Base-by-base conservation (phyloP, 352 stramenopile species). In the Nothophytophthora sp. region DNA sequence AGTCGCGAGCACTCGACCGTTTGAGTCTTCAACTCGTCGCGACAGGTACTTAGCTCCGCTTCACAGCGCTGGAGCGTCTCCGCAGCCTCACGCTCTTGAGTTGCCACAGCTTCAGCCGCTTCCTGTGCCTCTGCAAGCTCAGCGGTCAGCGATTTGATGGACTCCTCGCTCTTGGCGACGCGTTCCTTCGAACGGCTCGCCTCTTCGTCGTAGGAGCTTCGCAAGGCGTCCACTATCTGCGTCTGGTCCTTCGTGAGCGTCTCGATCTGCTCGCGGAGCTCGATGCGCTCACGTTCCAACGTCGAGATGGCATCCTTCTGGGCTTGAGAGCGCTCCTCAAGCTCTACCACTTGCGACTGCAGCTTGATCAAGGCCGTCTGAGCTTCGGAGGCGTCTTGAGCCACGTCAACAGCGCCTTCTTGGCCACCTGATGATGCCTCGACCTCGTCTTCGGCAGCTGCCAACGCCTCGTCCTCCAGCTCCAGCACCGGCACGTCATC, bases 401-500 rank as follows among this genome's bases (percentile, higher is more conserved):
- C n/a, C 19, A 18, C 32, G 20, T 35, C 20, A 43, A 3, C n/a
- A 16, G 23, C 35, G 22, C n/a, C 42, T 46, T 33, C 36, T 28
- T 40, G 30, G 6, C 11, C 48, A 18, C 28, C 32, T 29, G 29
- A 34, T 10, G 24, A 36, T 38, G 24, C 22, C 2, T 56, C 35
- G 15, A 52, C 41, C 29, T 61, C 28, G 27, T 70, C 54, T 62
- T 57, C 60, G 44, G 22, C 46, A 22, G 34, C 33, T 28, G 5
- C 8, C n/a, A 12, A 46, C 13, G 48, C 32, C 8, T 55, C 49
- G 37, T 60, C 44, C 42, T 67, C 57, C 28, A 63, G 18, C 36
- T 67, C 58, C 28, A 67, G 24, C 10, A 67, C 45, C 16, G 58
- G 58, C 20, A 67, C 32, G 32, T 65, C 42, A 12, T 12, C 39